Evolutionary conservation across 495 filamentous ascomycete genomes (phyloP).

Genomic region (Lentithecium fluviatile): DNA sequence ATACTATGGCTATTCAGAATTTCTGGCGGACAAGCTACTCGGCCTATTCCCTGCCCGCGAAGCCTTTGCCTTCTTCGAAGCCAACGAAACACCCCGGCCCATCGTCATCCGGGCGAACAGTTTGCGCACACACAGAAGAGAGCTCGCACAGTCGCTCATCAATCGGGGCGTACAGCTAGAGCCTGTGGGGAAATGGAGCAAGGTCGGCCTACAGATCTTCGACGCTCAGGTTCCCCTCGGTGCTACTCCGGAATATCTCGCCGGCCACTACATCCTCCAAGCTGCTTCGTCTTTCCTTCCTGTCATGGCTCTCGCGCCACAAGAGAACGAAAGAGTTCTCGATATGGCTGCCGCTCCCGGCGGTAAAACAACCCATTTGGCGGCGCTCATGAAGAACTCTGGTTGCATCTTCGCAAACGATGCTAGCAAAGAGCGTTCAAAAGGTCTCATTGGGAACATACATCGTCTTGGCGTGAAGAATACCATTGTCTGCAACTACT

Average conservation of each 20-base stretch:
- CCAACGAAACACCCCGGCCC: constrained; percentile 89
- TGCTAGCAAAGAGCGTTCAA: constrained; percentile 85
- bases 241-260: constrained; percentile 95
- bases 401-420: constrained; percentile 96
- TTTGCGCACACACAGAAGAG: constrained; percentile 83
- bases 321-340: constrained; percentile 85
- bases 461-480: constrained; percentile 93
- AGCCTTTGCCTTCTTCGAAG: constrained; percentile 97
- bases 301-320: constrained; percentile 93
- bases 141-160: constrained; percentile 90
- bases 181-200: constrained; percentile 97
- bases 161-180: constrained; percentile 96
- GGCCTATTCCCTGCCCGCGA: constrained; percentile 90
- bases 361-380: constrained; percentile 95
- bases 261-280: constrained; percentile 96
- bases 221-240: constrained; percentile 92
- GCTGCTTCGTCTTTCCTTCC: constrained; percentile 96
- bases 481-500: constrained; percentile 90
- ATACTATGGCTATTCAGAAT: constrained; percentile 87
- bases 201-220: constrained; percentile 94
- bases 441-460: constrained; percentile 97
- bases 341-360: constrained; percentile 98
- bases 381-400: constrained; percentile 97
- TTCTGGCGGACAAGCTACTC: constrained; percentile 81
- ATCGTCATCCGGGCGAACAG: constrained; percentile 93